Conservation (phyloP, 495 filamentous ascomycete genomes). For the Entonaema liquescens region DNA sequence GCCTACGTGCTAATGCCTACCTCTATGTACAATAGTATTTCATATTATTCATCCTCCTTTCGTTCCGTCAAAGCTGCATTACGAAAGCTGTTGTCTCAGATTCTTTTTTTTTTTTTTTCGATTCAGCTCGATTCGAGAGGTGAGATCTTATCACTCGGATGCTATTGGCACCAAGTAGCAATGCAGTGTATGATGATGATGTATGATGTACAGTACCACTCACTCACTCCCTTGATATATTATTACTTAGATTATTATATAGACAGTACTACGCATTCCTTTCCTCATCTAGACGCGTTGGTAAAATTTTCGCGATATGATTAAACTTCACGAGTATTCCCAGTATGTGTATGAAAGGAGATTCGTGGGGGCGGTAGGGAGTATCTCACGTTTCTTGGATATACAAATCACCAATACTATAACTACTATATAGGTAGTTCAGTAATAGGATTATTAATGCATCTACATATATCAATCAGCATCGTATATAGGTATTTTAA, state of each 20-base stretch:
- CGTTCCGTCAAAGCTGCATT: conserved; percentile 27
- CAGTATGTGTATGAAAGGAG: neutral
- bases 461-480: neutral
- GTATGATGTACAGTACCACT: conserved; percentile 3
- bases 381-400: conserved; percentile 11
- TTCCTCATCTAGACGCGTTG: conserved; percentile 10
- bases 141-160: conserved; percentile 33
- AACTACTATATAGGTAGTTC: neutral
- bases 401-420: neutral
- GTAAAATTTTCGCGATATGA: conserved; percentile 11
- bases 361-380: conserved; percentile 7
- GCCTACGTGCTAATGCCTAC: conserved; percentile 10
- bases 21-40: conserved; percentile 15
- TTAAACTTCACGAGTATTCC: neutral
- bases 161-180: conserved; percentile 25
- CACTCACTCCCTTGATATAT: neutral
- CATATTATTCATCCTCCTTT: conserved; percentile 28
- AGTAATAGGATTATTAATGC: conserved; percentile 7
- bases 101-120: conserved; percentile 23
- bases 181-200: conserved; percentile 8
- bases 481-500: conserved; percentile 11
- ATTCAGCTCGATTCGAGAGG: conserved; percentile 14
- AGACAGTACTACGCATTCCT: conserved; percentile 8
- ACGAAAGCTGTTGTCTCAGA: conserved; percentile 38
- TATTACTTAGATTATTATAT: neutral